Evolutionary conservation across 129 eudicot genomes (phyloP).

Genomic region (Escallonia herrerae): DNA sequence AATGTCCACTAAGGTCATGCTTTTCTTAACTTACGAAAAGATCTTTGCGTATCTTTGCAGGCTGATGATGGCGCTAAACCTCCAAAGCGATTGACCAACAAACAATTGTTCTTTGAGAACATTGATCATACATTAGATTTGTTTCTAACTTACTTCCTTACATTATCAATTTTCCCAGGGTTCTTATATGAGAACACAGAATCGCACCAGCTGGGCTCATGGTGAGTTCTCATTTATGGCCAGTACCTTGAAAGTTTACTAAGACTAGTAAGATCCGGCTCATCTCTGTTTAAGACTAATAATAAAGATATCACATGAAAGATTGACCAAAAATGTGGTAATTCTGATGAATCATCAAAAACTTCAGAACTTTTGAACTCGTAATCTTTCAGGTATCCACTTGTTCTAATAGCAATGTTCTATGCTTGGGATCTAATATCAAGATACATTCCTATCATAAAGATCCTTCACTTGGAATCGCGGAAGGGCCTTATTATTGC

Average conservation of each 20-base stretch:
- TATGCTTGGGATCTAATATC: constrained; percentile 51
- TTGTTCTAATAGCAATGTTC: constrained; percentile 65
- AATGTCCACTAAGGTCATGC: background rate
- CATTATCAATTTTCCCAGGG: constrained; percentile 74
- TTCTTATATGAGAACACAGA: constrained; percentile 78
- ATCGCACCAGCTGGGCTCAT: constrained; percentile 47
- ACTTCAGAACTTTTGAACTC: no score
- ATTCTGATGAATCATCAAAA: no score
- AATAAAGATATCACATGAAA: no score
- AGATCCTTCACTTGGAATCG: constrained; percentile 37
- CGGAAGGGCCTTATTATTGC: constrained; percentile 45
- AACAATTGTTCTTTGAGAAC: constrained; percentile 47
- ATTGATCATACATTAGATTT: constrained; percentile 53
- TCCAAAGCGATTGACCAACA: constrained; percentile 39
- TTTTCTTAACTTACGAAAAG: background rate
- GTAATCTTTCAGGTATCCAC: constrained; percentile 38
- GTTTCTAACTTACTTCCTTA: constrained; percentile 46
- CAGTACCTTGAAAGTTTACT: no score
- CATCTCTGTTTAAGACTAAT: no score
- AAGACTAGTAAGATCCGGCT: no score
- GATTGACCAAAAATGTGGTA: no score
- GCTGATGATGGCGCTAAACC: constrained; percentile 22
- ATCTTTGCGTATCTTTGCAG: constrained; percentile 22
- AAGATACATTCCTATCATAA: constrained; percentile 54
- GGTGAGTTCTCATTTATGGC: constrained; percentile 30